Evolutionary conservation across 768 basidiomycete species (phyloP), one percentile per base, ranked within the genome.

Genomic region (Agaricus bisporus): DNA sequence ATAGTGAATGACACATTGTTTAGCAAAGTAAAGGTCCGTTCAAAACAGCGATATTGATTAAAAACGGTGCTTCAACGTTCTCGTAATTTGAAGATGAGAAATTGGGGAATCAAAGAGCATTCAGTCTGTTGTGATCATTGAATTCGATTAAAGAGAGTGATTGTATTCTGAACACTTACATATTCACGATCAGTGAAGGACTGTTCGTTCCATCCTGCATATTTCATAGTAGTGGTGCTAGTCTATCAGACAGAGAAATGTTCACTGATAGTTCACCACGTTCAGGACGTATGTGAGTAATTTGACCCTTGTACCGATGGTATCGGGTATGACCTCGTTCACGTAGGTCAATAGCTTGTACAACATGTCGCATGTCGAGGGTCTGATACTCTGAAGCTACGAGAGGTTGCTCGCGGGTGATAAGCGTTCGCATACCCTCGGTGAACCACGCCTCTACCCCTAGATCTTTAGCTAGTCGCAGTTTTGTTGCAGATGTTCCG

Each of bases 341-440:
- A 36, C 53, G 53, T 26, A 54, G 53, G 20, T 54, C 47, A 28
- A 54, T 39, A 18, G 42, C 20, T 29, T 54, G 53, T 10, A 54
- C 29, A 11, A 54, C 6, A 15, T 48, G 53, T 10, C 8, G 18
- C n/a, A 35, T 28, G 6, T 14, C 29, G 29, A 54, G 53, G 1
- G 48, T 25, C 18, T 54, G 18, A 10, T 18, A 48, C 15, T 54
- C 53, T 1, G 8, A 7, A 1, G 28, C 14, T 10, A 18, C 18
- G 1, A 54, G 38, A 8, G 53, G 53, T 36, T 48, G 38, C 1
- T 7, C 11, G 14, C 53, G 53, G 29, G 20, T 28, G 20, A 54
- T 32, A 5, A 54, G 32, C 12, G 46, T 14, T 28, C 15, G 22
- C 46, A 54, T 54, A 10, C 17, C 53, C 9, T 46, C 39, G 20